Base-by-base conservation (phyloP, 2,329 filamentous ascomycete genomes). In the Apiospora sp. region DNA sequence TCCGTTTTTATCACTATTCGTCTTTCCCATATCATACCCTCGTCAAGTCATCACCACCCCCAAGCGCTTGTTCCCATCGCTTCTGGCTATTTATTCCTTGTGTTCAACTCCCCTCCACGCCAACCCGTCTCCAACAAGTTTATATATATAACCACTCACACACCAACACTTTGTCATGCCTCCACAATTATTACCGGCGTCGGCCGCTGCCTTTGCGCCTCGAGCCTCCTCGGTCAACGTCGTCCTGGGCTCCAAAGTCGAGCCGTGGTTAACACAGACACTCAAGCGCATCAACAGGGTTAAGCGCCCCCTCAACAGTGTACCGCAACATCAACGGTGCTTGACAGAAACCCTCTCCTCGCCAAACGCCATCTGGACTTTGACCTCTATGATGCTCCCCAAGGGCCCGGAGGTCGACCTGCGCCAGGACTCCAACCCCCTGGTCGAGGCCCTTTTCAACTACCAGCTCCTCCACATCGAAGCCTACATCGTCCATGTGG, bases 401-500 rank as follows among this genome's bases (percentile, higher is more conserved):
- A 98, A 97, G 86, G 92, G 92, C 30, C 94, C 96, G 74, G 94
- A 98, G 79, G 86, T 94, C 54, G 94, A 98, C 78, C 88, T 98
- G 81, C 91, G 91, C 83, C 92, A 92, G 83, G 94, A 98, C 81
- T 86, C 90, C 70, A 94, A 97, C 81, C 93, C 93, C 67, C 87
- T 97, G 76, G 88, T 96, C 77, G 95, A 98, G 84, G 94, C 93
- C 75, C 86, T 98, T 75, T 94, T 93, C 89, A 97, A 97, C 89
- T 96, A 96, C 84, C 93, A 97, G 86, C 90, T 98, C 81, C 87
- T 98, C 80, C 94, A 98, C 82, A 87, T 98, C 78, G 95, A 98
- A 85, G 96, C 96, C 70, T 99, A 99, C 83, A 96, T 98, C 78
- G 96, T 99, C 74, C 96, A 98, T 84, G 95, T 99, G 84, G 96